These are phyloP conservation scores for Phaeotremella skinneri DNA, from an alignment of 768 basidiomycete species.

Conservation along the genomic window DNA sequence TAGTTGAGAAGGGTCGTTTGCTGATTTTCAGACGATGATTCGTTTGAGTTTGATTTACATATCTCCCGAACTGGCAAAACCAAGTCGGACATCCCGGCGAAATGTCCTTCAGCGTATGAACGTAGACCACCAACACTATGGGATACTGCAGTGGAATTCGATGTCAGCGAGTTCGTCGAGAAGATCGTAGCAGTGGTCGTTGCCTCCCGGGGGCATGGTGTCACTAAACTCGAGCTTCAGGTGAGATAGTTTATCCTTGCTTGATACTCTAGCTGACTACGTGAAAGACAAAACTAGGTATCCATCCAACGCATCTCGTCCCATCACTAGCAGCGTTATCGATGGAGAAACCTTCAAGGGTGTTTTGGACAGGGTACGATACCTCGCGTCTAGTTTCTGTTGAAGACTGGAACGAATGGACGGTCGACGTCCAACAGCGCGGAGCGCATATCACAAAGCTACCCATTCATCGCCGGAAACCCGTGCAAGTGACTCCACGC, in stretches of 20 bases:
- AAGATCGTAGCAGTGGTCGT: slow-evolving; percentile 16
- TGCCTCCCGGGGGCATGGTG: slow-evolving; percentile 28
- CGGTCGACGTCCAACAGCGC: background rate
- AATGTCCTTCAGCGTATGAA: background rate
- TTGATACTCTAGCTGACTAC: background rate
- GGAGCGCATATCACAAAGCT: background rate
- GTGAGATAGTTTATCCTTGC: slow-evolving; percentile 13
- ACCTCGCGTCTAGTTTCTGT: slow-evolving; percentile 31
- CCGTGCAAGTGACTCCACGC: slow-evolving; percentile 17
- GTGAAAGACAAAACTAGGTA: background rate
- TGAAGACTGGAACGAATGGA: slow-evolving; percentile 19
- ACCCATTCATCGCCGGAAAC: background rate
- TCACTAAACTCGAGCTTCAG: slow-evolving; percentile 25
- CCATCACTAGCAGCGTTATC: slow-evolving; percentile 14
- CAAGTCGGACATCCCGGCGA: background rate
- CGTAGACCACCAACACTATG: slow-evolving; percentile 5
- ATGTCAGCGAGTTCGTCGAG: background rate
- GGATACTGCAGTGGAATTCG: background rate
- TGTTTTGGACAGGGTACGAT: slow-evolving; percentile 45
- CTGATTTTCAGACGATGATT: slow-evolving; percentile 37
- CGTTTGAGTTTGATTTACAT: slow-evolving; percentile 36
- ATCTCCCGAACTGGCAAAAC: slow-evolving; percentile 4
- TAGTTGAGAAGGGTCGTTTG: background rate
- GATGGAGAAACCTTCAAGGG: slow-evolving; percentile 2
- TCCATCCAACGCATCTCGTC: background rate